Evolutionary conservation across 139 green algal species (phyloP), one percentile per base, ranked within the genome.

Genomic region (Mychonastes homosphaera): DNA sequence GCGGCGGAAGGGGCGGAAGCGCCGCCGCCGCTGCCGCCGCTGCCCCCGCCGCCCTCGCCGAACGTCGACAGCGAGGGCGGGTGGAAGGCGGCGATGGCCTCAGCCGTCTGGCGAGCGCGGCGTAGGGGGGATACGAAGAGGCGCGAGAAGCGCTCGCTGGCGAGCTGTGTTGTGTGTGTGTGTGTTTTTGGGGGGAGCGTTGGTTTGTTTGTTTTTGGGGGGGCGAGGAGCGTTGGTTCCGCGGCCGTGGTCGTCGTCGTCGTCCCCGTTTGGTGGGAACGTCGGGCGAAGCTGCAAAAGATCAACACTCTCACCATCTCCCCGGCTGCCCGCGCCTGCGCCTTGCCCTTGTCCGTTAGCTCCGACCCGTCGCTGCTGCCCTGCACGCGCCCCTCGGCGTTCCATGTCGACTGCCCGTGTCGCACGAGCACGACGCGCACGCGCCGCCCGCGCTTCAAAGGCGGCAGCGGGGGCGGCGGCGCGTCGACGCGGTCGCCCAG

Each of bases 351-450:
- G 2, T 76, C 55, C 1, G 91, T 96, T 10, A 98, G 72, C 24
- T 87, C 77, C 1, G 91, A 81, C 16, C 84, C 75, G 70, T 98
- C 64, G 34, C 79, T 88, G 69, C 77, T 88, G 46, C 91, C 91
- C 71, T 98, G 89, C 30, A 98, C 89, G 13, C 84, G 65, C 15
- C 81, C 83, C 26, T 82, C 79, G 5, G 86, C 85, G 49, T 98
- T 98, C 91, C 91, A 98, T 0, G 89, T 97, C 65, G 71, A 87
- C 66, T 98, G 88, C 1, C 91, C 91, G 52, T 98, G 91, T 21
- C 91, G 70, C 24, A 97, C 90, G 13, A 97, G 72, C 33, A 85
- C 77, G 6, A 94, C 73, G 0, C 81, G 75, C 40, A 72, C 76
- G 21, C 45, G 46, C 4, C 24, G n/a, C n/a, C n/a, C n/a, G n/a